Evolutionary conservation across 805 yeast species (phyloP).

Genomic region (Suhomyces canberraensis): DNA sequence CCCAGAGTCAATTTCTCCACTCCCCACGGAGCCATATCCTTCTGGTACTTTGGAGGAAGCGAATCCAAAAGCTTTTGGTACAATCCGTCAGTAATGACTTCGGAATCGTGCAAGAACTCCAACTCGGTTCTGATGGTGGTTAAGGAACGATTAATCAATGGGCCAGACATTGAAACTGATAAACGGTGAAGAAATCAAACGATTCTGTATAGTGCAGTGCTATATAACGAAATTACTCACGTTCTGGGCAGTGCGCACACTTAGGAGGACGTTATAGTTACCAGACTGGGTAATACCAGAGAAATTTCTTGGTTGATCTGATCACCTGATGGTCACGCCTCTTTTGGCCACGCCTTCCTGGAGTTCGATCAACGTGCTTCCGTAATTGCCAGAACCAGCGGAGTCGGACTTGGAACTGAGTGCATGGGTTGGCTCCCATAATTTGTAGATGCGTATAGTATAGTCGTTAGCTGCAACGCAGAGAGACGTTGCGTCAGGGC

Average conservation of each 20-base stretch:
- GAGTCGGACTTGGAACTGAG: not conserved
- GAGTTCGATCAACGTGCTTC: slow-evolving; percentile 10
- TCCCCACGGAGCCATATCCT: slow-evolving; percentile 50
- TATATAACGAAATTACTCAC: too few species aligned
- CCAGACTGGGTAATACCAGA: not conserved
- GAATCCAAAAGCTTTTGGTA: slow-evolving; percentile 47
- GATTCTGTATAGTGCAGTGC: not conserved
- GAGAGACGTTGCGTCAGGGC: slow-evolving; percentile 61
- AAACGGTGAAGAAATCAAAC: not conserved
- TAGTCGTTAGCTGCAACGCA: slow-evolving; percentile 79
- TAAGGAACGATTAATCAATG: slow-evolving; percentile 73
- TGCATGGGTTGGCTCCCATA: slow-evolving; percentile 50
- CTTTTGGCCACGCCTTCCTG: slow-evolving; percentile 8
- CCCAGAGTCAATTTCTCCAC: slow-evolving; percentile 23
- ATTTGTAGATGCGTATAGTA: slow-evolving; percentile 67
- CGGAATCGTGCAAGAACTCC: slow-evolving; percentile 73
- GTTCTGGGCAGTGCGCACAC: not conserved
- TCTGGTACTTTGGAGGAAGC: slow-evolving; percentile 57
- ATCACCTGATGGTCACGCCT: slow-evolving; percentile 2
- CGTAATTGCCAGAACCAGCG: slow-evolving; percentile 4
- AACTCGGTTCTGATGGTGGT: slow-evolving; percentile 74
- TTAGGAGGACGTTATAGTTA: not conserved
- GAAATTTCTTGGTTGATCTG: too few species aligned
- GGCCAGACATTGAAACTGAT: slow-evolving; percentile 46
- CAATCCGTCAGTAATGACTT: slow-evolving; percentile 59